Conservation (phyloP, 2,329 filamentous ascomycete genomes). For the Diaporthe sp. region DNA sequence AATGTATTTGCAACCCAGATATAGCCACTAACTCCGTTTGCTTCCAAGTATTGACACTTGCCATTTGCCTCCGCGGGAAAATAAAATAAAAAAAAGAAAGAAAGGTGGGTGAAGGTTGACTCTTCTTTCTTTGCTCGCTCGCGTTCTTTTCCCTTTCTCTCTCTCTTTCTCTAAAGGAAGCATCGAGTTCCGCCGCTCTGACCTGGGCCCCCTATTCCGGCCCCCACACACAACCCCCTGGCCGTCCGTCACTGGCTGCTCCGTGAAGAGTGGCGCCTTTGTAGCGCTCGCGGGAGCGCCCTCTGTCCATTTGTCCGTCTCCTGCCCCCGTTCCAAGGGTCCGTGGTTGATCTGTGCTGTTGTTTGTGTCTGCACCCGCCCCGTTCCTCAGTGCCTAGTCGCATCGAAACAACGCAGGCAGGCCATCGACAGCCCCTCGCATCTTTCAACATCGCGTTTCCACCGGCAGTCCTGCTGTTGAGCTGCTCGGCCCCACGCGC, state of each 20-base stretch:
- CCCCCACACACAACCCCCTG: neutral
- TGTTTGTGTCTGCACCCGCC: neutral
- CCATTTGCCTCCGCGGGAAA: slow-evolving; percentile 37
- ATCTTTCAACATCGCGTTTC: neutral
- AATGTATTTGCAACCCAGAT: slow-evolving; percentile 40
- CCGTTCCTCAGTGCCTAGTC: neutral
- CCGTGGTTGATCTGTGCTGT: slow-evolving; percentile 18
- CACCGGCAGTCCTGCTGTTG: neutral
- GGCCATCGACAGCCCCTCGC: neutral
- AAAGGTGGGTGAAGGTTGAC: neutral
- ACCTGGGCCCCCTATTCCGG: neutral
- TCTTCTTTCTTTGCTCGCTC: slow-evolving; percentile 29
- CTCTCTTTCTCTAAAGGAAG: slow-evolving; percentile 4
- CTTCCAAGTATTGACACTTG: slow-evolving; percentile 40
- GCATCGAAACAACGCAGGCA: neutral
- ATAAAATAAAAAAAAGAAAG: slow-evolving; percentile 3
- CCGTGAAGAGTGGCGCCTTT: neutral
- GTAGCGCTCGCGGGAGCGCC: neutral
- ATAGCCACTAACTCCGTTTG: slow-evolving; percentile 43
- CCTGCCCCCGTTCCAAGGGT: neutral
- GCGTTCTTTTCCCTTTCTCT: slow-evolving; percentile 5
- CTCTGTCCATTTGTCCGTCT: neutral
- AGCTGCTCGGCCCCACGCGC: neutral
- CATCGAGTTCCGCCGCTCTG: slow-evolving; percentile 4
- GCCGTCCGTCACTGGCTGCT: neutral